phyloP scores from a whole-genome alignment of 495 filamentous ascomycete species.

The Sphaerosporella brunnea region DNA sequence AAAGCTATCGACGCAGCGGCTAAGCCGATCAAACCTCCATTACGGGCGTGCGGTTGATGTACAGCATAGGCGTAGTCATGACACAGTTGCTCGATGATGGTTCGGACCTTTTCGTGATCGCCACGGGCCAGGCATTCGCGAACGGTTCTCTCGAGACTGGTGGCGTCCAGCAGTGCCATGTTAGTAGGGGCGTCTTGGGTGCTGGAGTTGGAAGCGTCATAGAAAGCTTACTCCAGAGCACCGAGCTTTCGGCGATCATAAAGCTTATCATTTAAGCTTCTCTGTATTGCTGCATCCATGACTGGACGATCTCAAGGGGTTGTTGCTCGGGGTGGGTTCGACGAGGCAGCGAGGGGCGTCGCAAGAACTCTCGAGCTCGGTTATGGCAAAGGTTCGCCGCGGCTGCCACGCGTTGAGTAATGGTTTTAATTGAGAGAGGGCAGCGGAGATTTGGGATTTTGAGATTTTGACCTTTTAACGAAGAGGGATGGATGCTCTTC shows the following conservation, averaged over 20 bases:
- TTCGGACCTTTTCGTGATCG: slow-evolving; percentile 59
- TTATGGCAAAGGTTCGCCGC: too few species aligned
- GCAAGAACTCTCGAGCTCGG: too few species aligned
- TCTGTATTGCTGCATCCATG: slow-evolving; percentile 83
- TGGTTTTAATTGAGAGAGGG: too few species aligned
- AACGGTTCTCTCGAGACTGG: slow-evolving; percentile 75
- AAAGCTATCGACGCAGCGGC: slow-evolving; percentile 93
- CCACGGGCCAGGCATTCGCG: slow-evolving; percentile 61
- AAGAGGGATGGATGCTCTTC: too few species aligned
- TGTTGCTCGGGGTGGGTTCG: too few species aligned
- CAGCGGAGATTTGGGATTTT: too few species aligned
- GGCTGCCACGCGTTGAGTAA: too few species aligned
- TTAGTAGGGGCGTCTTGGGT: background rate
- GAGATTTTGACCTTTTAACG: too few species aligned
- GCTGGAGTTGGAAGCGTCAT: slow-evolving; percentile 7
- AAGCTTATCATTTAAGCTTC: slow-evolving; percentile 88
- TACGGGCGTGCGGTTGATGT: slow-evolving; percentile 90
- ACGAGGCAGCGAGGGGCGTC: too few species aligned
- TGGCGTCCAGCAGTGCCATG: slow-evolving; percentile 3
- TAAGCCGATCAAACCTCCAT: slow-evolving; percentile 89
- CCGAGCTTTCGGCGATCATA: slow-evolving; percentile 96
- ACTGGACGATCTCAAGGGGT: too few species aligned
- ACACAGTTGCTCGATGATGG: slow-evolving; percentile 86
- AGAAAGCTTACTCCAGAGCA: slow-evolving; percentile 80
- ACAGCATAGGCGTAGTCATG: slow-evolving; percentile 96